Evolutionary conservation across 1,284 basidiomycete genomes (phyloP).

Genomic region (Fomitopsis betulina): DNA sequence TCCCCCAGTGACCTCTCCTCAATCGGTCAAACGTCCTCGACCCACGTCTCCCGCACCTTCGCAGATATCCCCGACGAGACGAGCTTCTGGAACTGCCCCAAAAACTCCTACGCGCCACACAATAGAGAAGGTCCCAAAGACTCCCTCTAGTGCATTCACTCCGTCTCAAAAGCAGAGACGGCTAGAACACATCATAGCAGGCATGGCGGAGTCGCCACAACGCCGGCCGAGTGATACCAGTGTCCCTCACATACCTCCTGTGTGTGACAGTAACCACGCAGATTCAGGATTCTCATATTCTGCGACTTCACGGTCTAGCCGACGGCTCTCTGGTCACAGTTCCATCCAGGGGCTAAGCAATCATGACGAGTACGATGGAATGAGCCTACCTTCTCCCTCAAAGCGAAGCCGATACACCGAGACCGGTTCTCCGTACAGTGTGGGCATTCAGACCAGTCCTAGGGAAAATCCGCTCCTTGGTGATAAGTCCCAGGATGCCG

Average conservation of each 20-base stretch:
- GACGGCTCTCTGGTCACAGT: not conserved
- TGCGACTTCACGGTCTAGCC: not conserved
- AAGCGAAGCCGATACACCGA: not conserved
- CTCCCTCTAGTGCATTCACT: constrained; percentile 6
- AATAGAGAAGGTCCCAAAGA: not conserved
- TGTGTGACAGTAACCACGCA: not conserved
- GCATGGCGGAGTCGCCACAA: not conserved
- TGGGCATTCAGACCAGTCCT: constrained; percentile 8
- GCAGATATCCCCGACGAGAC: not conserved
- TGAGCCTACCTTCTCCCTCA: not conserved
- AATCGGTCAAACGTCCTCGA: constrained; percentile 3
- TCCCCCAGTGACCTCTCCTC: constrained; percentile 1
- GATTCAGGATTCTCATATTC: not conserved
- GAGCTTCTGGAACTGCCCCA: constrained; percentile 2
- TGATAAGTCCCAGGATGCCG: not conserved
- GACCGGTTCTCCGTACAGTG: constrained; percentile 8
- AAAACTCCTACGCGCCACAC: constrained; percentile 8
- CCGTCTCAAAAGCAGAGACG: constrained; percentile 8
- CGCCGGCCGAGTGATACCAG: not conserved
- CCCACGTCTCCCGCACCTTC: not conserved
- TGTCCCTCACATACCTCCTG: not conserved
- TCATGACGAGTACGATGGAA: not conserved
- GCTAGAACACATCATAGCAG: not conserved
- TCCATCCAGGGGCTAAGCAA: not conserved
- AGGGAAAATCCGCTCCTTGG: not conserved